Conservation (phyloP, 1,284 basidiomycete species). For the Ustilago vetiveriae region DNA sequence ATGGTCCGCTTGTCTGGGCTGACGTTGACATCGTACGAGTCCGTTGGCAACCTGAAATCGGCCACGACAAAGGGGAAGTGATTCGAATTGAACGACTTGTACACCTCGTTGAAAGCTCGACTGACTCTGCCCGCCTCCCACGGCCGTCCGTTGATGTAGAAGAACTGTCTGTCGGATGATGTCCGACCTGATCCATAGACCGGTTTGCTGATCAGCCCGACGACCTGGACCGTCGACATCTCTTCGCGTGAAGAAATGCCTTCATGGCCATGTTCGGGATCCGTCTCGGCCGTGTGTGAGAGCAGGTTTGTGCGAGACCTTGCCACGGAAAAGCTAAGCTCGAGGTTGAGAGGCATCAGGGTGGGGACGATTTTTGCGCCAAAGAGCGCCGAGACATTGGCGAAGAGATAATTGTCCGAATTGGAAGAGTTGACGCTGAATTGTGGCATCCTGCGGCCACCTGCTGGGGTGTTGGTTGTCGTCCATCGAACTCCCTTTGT, state of each 20-base stretch:
- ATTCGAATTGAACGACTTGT: conserved; percentile 56
- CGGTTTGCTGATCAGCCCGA: conserved; percentile 83
- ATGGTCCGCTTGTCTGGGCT: conserved; percentile 96
- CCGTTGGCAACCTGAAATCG: conserved; percentile 82
- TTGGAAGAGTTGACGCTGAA: conserved; percentile 78
- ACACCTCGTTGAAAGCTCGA: conserved; percentile 63
- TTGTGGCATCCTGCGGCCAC: conserved; percentile 78
- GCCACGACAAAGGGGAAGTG: conserved; percentile 79
- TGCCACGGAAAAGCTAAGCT: conserved; percentile 31
- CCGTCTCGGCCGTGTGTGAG: not conserved
- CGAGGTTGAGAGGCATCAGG: conserved; percentile 77
- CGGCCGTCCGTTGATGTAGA: conserved; percentile 92
- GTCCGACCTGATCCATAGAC: conserved; percentile 74
- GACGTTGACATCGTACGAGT: conserved; percentile 91
- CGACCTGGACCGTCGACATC: conserved; percentile 71
- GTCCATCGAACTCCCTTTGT: conserved; percentile 75
- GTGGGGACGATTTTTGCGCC: conserved; percentile 81
- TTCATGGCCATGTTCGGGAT: conserved; percentile 4
- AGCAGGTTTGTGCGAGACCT: conserved; percentile 1
- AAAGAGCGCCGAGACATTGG: conserved; percentile 83
- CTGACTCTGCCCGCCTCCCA: conserved; percentile 72
- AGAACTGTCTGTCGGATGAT: conserved; percentile 84
- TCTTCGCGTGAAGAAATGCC: conserved; percentile 10
- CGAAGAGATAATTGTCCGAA: conserved; percentile 70
- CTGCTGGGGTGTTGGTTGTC: conserved; percentile 78